Evolutionary conservation across 2,329 filamentous ascomycete species (phyloP).

Genomic region (Aureobasidium sp.): DNA sequence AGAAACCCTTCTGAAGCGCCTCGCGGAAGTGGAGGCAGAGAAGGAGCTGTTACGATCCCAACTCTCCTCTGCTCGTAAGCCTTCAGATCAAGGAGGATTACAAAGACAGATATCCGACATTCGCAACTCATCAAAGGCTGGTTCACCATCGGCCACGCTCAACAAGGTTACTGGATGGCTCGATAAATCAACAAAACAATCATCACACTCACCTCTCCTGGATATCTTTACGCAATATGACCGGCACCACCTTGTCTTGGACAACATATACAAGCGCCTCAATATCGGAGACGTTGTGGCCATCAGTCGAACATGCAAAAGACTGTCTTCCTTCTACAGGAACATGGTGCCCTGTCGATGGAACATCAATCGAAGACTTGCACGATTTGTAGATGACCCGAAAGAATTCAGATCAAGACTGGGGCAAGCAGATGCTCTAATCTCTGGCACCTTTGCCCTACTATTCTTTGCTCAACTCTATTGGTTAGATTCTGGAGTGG

Average conservation of each 20-base stretch:
- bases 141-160: not conserved
- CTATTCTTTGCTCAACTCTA: constrained; percentile 11
- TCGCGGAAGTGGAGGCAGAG: not conserved
- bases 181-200: not conserved
- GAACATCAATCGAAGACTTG: constrained; percentile 12
- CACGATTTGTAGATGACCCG: constrained; percentile 6
- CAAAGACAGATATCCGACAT: not conserved
- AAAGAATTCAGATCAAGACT: constrained; percentile 1
- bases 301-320: constrained; percentile 10
- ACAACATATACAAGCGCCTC: not conserved
- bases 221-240: not conserved
- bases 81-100: not conserved
- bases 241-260: not conserved
- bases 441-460: constrained; percentile 12
- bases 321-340: not conserved
- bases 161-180: not conserved
- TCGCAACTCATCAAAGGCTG: not conserved
- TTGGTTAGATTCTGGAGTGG: constrained; percentile 4
- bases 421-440: constrained; percentile 7
- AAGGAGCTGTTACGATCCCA: not conserved
- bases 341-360: constrained; percentile 2
- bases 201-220: not conserved
- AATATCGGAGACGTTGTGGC: not conserved
- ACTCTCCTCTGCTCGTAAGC: not conserved
- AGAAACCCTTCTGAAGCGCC: not conserved